A percentile compares a stretch with the other conserved stretches of the same genome.
These are phyloP conservation scores for Penicillium sp. DNA, from an alignment of 2,329 filamentous ascomycete species.

Conservation along the genomic window DNA sequence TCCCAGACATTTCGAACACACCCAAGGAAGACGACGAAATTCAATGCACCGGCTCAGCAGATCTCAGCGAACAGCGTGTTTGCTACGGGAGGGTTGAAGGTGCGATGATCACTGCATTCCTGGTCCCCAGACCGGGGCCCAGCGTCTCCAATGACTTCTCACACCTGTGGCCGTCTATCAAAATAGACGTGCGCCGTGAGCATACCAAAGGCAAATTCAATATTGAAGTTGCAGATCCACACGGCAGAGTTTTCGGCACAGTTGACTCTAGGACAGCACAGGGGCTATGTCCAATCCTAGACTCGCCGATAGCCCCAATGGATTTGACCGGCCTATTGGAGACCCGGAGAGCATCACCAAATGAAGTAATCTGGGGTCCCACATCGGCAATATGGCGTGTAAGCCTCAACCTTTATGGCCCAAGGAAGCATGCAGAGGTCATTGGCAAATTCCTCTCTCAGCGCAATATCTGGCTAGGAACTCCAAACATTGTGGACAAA, in stretches of 20 bases:
- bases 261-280: conserved; percentile 65
- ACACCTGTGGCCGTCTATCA: conserved; percentile 67
- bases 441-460: conserved; percentile 67
- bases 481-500: conserved; percentile 62
- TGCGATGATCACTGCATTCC: conserved; percentile 62
- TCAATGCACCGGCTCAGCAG: conserved; percentile 50
- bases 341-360: conserved; percentile 57
- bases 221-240: conserved; percentile 72
- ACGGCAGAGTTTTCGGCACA: conserved; percentile 67
- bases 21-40: conserved; percentile 37
- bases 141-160: conserved; percentile 53
- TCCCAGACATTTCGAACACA: conserved; percentile 19
- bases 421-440: conserved; percentile 59
- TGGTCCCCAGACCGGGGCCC: conserved; percentile 65
- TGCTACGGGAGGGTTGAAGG: conserved; percentile 75
- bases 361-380: conserved; percentile 62
- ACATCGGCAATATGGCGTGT: conserved; percentile 61
- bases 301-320: conserved; percentile 61
- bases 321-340: conserved; percentile 69
- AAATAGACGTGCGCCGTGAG: conserved; percentile 63
- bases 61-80: conserved; percentile 65
- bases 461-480: conserved; percentile 63
- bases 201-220: conserved; percentile 52
- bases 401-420: conserved; percentile 75
- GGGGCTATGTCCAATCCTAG: conserved; percentile 69